Conservation (phyloP, 257 asterid species). For the Scutellaria minor region DNA sequence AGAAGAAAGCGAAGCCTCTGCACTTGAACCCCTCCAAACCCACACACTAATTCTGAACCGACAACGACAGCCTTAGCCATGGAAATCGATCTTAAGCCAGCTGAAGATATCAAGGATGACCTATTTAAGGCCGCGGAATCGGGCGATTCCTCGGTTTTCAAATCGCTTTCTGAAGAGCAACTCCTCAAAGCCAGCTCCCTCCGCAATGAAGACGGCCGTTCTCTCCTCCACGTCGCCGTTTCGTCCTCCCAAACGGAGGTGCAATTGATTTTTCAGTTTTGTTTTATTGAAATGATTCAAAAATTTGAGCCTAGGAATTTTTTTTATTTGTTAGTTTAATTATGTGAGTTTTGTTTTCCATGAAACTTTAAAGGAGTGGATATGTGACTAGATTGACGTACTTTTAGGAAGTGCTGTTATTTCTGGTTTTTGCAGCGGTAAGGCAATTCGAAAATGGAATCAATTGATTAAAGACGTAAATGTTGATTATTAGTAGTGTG, state of each 20-base stretch:
- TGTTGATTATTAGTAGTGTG: neutral
- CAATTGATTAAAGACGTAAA: constrained; percentile 1
- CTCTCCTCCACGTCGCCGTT: constrained; percentile 94
- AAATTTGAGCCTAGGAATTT: neutral
- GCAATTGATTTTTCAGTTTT: neutral
- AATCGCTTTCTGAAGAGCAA: constrained; percentile 63
- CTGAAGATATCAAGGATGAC: constrained; percentile 46
- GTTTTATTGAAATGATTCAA: neutral
- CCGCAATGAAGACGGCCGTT: constrained; percentile 87
- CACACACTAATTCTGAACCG: constrained; percentile 21
- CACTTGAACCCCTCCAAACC: neutral
- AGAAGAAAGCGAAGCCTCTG: constrained; percentile 12
- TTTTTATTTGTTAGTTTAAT: neutral
- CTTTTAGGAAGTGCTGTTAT: neutral
- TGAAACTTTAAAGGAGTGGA: constrained; percentile 4
- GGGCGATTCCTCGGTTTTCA: constrained; percentile 66
- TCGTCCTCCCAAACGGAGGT: constrained; percentile 72
- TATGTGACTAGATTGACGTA: neutral
- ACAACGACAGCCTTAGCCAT: constrained; percentile 41
- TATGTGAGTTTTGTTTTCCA: neutral
- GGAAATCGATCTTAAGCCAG: constrained; percentile 53
- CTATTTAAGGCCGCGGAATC: constrained; percentile 77
- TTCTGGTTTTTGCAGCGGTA: neutral
- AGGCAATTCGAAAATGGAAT: neutral
- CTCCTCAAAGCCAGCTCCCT: constrained; percentile 61